Percentiles rank a stretch among this genome's conserved stretches.
These are phyloP conservation scores for Mucor racemosus DNA, from an alignment of 371 early-diverging fungal genomes.

Conservation along the genomic window DNA sequence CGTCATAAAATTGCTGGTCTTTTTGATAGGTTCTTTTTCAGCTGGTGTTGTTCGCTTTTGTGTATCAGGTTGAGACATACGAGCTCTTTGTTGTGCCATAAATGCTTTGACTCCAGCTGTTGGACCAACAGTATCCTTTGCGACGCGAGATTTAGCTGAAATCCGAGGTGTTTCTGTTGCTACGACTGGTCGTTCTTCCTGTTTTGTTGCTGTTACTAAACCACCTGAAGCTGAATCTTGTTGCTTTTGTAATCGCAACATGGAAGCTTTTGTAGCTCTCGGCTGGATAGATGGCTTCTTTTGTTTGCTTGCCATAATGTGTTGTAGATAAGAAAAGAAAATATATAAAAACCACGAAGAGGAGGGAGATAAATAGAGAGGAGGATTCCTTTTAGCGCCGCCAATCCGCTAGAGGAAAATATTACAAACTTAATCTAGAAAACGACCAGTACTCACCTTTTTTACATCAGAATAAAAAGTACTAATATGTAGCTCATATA, in stretches of 20 bases:
- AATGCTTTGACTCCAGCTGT: conserved; percentile 52
- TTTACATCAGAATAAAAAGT: too few relatives aligned
- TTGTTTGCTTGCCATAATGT: conserved; percentile 2
- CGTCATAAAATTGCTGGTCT: conserved; percentile 31
- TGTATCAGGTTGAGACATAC: conserved; percentile 8
- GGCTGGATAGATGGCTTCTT: conserved; percentile 34
- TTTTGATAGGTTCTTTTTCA: conserved; percentile 8
- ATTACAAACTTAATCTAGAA: too few relatives aligned
- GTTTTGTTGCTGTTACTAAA: background rate
- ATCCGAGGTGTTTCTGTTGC: conserved; percentile 1
- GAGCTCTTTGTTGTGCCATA: conserved; percentile 51
- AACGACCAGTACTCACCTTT: too few relatives aligned
- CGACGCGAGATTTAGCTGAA: background rate
- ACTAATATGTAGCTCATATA: too few relatives aligned
- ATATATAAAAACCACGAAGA: background rate
- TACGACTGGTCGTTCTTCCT: conserved; percentile 5
- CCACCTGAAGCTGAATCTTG: conserved; percentile 6
- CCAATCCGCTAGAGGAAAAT: too few relatives aligned
- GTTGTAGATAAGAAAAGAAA: background rate
- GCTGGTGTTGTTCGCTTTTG: background rate
- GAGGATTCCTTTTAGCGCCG: too few relatives aligned
- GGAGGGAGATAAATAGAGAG: too few relatives aligned
- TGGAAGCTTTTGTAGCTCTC: conserved; percentile 43
- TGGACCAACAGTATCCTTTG: conserved; percentile 11
- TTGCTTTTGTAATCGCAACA: conserved; percentile 31